phyloP scores from a whole-genome alignment of 257 asterid species.

The Anisodus tanguticus region DNA sequence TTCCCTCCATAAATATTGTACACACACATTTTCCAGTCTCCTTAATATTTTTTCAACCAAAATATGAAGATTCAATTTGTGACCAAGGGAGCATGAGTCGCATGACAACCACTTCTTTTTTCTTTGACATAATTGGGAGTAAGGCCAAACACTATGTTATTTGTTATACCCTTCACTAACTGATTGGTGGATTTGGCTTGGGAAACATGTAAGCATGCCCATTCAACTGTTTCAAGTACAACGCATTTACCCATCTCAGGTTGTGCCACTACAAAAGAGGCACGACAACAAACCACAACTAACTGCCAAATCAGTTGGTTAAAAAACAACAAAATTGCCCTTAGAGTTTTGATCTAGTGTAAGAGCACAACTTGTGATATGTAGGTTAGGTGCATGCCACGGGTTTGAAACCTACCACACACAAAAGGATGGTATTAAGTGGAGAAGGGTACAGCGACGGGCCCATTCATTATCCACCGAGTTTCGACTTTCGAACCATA shows the following conservation, averaged over 20 bases:
- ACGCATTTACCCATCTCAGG: neutral
- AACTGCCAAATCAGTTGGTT: neutral
- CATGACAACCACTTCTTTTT: neutral
- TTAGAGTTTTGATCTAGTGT: neutral
- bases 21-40: neutral
- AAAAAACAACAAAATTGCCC: constrained; percentile 2
- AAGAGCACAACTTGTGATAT: neutral
- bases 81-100: neutral
- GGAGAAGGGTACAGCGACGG: neutral
- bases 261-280: neutral
- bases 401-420: neutral
- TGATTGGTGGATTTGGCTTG: neutral
- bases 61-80: neutral
- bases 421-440: neutral
- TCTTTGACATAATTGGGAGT: neutral
- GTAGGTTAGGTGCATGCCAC: neutral
- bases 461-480: neutral
- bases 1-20: neutral
- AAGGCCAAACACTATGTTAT: neutral
- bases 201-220: neutral
- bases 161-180: neutral
- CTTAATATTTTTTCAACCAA: neutral
- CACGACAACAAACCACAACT: neutral
- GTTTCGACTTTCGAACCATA: neutral
- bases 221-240: neutral